Evolutionary conservation across 2,329 filamentous ascomycete species (phyloP), one percentile per base, ranked within the genome.

Genomic region (Exophiala viscosa): DNA sequence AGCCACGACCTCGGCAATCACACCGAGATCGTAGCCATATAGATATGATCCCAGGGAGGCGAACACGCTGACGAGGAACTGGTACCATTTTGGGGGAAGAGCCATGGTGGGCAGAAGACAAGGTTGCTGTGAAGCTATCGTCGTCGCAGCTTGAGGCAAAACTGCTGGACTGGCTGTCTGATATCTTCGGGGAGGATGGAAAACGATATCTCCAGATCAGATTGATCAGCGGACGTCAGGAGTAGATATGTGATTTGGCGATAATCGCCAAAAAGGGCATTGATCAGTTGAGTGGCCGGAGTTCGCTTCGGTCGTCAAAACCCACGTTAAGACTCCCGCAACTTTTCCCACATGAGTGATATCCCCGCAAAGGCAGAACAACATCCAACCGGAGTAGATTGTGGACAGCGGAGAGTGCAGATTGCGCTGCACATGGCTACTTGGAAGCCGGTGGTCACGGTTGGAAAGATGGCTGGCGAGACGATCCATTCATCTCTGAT

Each of bases 11-110:
- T 79, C 78, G 7, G 79, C 80, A 55, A 83, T 82, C 20, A 83
- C 80, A 73, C 80, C 80, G 18, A 83, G 65, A 66, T 83, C 79
- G 63, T 80, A 83, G 61, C 80, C 80, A 61, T 76, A 83, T 6
- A 83, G 73, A 48, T 81, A 72, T 3, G 78, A 81, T 39, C 80
- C 80, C 5, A 83, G 68, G 1, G 79, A 82, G 59, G 80, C 80
- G 65, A 83, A 83, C 35, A 82, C 73, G 59, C 75, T 72, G 38
- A 83, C 75, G 44, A 83, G 72, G 63, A 83, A 82, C 76, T 80
- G 79, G 63, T 82, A 82, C 73, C 75, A 78, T 63, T 80, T 78
- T 20, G 79, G 79, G 58, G 78, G 75, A 48, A 82, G 66, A 65
- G 71, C 74, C 78, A 81, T 82, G 54, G 23, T 48, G 46, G 33